Evolutionary conservation across 164 flowering plant species (phyloP).

Genomic region (Amborella trichopoda): DNA sequence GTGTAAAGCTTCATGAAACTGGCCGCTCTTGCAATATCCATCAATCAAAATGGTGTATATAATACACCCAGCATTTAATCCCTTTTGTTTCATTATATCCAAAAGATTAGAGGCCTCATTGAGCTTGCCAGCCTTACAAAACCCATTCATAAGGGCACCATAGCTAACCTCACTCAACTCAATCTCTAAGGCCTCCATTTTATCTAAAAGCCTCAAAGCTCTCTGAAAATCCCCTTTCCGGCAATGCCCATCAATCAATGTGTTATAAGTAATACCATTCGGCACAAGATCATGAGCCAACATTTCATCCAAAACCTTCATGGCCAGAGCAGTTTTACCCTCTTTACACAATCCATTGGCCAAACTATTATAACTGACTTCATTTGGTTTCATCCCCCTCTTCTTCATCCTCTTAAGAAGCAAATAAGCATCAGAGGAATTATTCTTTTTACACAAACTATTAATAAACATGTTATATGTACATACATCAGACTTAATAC

Average conservation of each 20-base stretch:
- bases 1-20: constrained; percentile 30
- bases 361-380: constrained; percentile 63
- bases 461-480: constrained; percentile 68
- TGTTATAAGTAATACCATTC: constrained; percentile 51
- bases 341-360: constrained; percentile 71
- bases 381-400: constrained; percentile 44
- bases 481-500: constrained; percentile 59
- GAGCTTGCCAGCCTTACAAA: constrained; percentile 44
- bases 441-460: constrained; percentile 43
- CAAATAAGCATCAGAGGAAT: constrained; percentile 62
- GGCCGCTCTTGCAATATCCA: constrained; percentile 44
- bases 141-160: constrained; percentile 61
- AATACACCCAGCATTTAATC: constrained; percentile 22
- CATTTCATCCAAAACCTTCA: constrained; percentile 54
- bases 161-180: constrained; percentile 53
- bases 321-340: constrained; percentile 52
- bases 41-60: constrained; percentile 56
- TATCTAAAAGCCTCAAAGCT: constrained; percentile 39
- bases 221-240: constrained; percentile 35
- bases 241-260: constrained; percentile 57
- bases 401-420: constrained; percentile 67
- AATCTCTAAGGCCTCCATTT: constrained; percentile 48
- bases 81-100: constrained; percentile 35
- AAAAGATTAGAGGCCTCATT: constrained; percentile 36
- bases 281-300: constrained; percentile 33